Conservation (phyloP, 148 eudicot genomes). For the Limonium bicolor region DNA sequence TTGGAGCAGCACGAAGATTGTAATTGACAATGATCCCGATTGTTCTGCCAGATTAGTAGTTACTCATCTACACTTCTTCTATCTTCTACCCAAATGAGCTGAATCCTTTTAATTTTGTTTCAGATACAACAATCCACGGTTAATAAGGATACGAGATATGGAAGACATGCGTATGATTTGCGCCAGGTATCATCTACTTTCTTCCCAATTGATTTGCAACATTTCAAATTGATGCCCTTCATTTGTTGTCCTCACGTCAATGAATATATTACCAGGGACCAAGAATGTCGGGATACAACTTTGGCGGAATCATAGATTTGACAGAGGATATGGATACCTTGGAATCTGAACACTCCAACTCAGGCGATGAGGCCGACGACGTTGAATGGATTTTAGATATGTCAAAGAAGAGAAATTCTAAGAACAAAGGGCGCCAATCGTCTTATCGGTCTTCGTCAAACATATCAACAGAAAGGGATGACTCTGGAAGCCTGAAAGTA, state of each 20-base stretch:
- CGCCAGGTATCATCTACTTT: conserved; percentile 43
- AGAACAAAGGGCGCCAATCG: conserved; percentile 9
- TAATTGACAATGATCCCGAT: too few relatives aligned
- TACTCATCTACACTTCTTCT: too few relatives aligned
- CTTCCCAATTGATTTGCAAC: conserved; percentile 3
- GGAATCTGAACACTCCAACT: conserved; percentile 38
- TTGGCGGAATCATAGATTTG: conserved; percentile 18
- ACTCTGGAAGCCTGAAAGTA: conserved; percentile 12
- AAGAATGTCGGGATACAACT: conserved; percentile 34
- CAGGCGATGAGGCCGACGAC: conserved; percentile 16
- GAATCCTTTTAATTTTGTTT: too few relatives aligned
- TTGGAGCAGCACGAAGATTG: too few relatives aligned
- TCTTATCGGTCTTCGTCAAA: conserved; percentile 10
- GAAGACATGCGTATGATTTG: conserved; percentile 37
- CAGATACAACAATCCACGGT: too few relatives aligned
- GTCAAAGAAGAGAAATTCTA: conserved; percentile 20
- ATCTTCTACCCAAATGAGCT: too few relatives aligned
- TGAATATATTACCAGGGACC: conserved; percentile 25
- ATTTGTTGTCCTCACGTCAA: not conserved
- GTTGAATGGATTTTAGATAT: conserved; percentile 22
- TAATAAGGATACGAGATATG: conserved; percentile 9
- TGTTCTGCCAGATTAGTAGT: too few relatives aligned
- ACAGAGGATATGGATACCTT: conserved; percentile 88
- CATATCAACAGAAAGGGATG: conserved; percentile 9
- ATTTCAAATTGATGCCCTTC: too few relatives aligned